Base-by-base conservation (phyloP, 495 filamentous ascomycete species). In the Friedmanniomyces endolithicus region DNA sequence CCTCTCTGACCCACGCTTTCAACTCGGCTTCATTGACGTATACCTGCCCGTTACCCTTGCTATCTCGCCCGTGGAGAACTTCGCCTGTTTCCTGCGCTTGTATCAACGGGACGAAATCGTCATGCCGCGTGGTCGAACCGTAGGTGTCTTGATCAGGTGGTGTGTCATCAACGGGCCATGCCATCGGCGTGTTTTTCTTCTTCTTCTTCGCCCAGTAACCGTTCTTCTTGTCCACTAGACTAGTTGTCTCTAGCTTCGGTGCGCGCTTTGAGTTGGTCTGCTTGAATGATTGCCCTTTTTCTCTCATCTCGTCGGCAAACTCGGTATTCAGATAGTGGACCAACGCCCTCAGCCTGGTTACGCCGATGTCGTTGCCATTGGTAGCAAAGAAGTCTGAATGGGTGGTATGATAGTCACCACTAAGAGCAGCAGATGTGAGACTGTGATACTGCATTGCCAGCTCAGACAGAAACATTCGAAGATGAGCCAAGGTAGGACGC, bases 281-380 rank as follows among this genome's bases (percentile, higher is more conserved):
- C n/a, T n/a, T n/a, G n/a, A n/a, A n/a, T n/a, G n/a, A n/a, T n/a
- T 83, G 77, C 0, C 81, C 82, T n/a, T 54, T 56, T 1, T 11
- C 52, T 0, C 55, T 43, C 43, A 86, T 75, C 0, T 73, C 62
- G 12, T 76, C 65, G 0, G 76, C 37, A 14, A 81, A 64, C 37
- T 75, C 62, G 14, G 74, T 73, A 61, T 76, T 78, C 60, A 73
- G 77, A 12, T 69, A 71, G 17, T 75, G 74, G 7, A 74, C 74
- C 12, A 81, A 59, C 53, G 80, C 76, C 25, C 73, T 61, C 11
- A 72, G 71, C 16, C 68, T 67, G 8, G 64, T 2, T 6, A 8
- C 11, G n/a, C 3, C 52, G 17, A 14, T 25, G 6, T 1, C 1
- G 1, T 41, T 44, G 9, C 8, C 17, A 19, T 44, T 3, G 17